Evolutionary conservation across 768 basidiomycete species (phyloP), one percentile per base, ranked within the genome.

Genomic region (Boletus vermiculosoides): DNA sequence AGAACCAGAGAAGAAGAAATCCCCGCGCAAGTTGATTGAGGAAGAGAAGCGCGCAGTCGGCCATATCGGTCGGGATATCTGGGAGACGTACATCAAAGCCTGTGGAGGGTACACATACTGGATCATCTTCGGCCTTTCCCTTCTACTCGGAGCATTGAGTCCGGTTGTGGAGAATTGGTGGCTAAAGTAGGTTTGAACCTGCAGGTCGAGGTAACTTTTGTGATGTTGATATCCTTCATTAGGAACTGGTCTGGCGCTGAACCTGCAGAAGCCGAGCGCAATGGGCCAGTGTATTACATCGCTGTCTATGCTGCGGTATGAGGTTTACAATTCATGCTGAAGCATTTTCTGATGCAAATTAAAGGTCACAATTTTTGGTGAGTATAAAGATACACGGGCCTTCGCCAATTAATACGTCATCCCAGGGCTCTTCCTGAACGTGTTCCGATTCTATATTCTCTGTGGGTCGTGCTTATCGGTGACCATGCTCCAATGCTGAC

Each of bases 1-100:
- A n/a, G 76, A 76, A 23, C 57, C 67, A 11, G 67, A 72, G 56
- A 82, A 78, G 67, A 83, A 79, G 68, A 89, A 85, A 65, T 66
- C 78, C 1, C 88, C 93, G 0, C 79, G 92, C 37, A 95, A 94
- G 68, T 79, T 95, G 45, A 76, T 95, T 7, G 93, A 96, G 63
- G 90, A 92, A 64, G 90, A 92, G 68, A 83, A 81, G 58, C 80
- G 90, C n/a, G 88, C 86, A 1, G 83, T 84, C 42, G 90, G 90
- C 4, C 79, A 86, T 45, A 88, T 92, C 52, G 73, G 80, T 47
- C 73, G 77, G 55, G 81, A 83, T 39, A 82, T 91, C 22, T 92
- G 90, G 90, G 63, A 72, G 42, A 78, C 77, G 0, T 87, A 87
- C 57, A 69, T 86, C 60, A 64, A 63, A 34, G 80, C 81, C 0